Percentiles rank a stretch among this genome's conserved stretches.
phyloP scores from a whole-genome alignment of 805 yeast genomes.

The Candida anglica region DNA sequence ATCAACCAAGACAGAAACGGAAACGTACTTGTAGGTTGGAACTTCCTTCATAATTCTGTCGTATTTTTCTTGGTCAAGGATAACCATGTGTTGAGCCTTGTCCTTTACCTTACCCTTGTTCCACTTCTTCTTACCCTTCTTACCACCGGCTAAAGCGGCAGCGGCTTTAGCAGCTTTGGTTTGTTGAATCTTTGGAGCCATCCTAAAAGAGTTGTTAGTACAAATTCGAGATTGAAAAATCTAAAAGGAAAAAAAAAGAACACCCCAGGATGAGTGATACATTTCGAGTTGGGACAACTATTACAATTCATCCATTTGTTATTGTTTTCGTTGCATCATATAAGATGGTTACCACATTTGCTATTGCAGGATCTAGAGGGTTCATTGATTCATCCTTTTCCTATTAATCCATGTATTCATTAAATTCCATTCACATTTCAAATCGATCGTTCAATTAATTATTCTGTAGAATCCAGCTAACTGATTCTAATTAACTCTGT shows the following conservation, averaged over 20 bases:
- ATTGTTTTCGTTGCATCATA: constrained; percentile 1
- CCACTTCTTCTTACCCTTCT: constrained; percentile 99
- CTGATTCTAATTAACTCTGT: too few species aligned
- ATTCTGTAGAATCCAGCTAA: too few species aligned
- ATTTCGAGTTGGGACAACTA: too few species aligned
- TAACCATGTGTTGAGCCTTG: constrained; percentile 97
- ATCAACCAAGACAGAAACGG: constrained; percentile 97
- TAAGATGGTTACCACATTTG: too few species aligned
- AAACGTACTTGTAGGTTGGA: constrained; percentile 97
- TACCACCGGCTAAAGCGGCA: constrained; percentile 99
- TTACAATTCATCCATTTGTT: not conserved
- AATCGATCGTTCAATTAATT: too few species aligned
- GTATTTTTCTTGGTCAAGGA: constrained; percentile 96
- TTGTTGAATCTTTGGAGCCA: constrained; percentile 99
- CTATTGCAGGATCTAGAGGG: too few species aligned
- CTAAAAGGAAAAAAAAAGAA: not conserved
- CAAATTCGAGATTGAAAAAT: not conserved
- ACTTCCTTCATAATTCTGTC: constrained; percentile 99
- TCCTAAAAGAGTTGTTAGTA: constrained; percentile 42
- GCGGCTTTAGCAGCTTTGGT: constrained; percentile 99
- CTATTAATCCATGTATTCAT: too few species aligned
- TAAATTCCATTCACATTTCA: too few species aligned
- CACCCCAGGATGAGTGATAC: too few species aligned
- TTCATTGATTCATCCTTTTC: too few species aligned
- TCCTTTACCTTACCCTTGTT: constrained; percentile 99